Conservation (phyloP, 2,329 filamentous ascomycete genomes). For the Fusarium temperatum region DNA sequence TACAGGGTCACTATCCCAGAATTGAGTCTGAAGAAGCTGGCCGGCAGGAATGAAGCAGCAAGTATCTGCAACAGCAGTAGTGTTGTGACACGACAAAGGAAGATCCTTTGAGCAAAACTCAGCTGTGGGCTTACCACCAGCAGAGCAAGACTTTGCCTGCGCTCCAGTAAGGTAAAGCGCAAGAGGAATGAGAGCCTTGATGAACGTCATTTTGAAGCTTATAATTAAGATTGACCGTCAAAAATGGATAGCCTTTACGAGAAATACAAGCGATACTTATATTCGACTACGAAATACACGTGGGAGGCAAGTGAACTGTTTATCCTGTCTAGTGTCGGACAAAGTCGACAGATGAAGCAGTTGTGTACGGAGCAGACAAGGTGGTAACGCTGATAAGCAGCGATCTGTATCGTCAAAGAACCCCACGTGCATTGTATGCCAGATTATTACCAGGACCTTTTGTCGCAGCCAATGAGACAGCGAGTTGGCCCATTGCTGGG, state of each 20-base stretch:
- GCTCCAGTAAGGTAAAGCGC: slow-evolving; percentile 5
- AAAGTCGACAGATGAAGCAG: slow-evolving; percentile 29
- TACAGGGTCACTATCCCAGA: slow-evolving; percentile 76
- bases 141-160: slow-evolving; percentile 10
- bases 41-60: slow-evolving; percentile 81
- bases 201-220: slow-evolving; percentile 12
- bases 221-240: background rate
- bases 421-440: slow-evolving; percentile 33
- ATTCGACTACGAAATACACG: background rate
- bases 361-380: slow-evolving; percentile 12
- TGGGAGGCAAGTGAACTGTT: background rate
- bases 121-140: background rate
- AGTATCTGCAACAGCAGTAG: slow-evolving; percentile 66
- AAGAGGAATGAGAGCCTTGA: slow-evolving; percentile 17
- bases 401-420: slow-evolving; percentile 14
- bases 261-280: slow-evolving; percentile 5
- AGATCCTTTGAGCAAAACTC: slow-evolving; percentile 29
- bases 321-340: background rate
- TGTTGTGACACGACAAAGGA: slow-evolving; percentile 64
- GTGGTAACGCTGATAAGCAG: slow-evolving; percentile 18
- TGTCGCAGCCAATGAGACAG: slow-evolving; percentile 27
- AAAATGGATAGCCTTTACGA: background rate
- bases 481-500: background rate
- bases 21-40: slow-evolving; percentile 77
- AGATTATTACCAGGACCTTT: slow-evolving; percentile 30